Conservation (phyloP, 768 basidiomycete genomes). For the Neoboletus brunneissimus region DNA sequence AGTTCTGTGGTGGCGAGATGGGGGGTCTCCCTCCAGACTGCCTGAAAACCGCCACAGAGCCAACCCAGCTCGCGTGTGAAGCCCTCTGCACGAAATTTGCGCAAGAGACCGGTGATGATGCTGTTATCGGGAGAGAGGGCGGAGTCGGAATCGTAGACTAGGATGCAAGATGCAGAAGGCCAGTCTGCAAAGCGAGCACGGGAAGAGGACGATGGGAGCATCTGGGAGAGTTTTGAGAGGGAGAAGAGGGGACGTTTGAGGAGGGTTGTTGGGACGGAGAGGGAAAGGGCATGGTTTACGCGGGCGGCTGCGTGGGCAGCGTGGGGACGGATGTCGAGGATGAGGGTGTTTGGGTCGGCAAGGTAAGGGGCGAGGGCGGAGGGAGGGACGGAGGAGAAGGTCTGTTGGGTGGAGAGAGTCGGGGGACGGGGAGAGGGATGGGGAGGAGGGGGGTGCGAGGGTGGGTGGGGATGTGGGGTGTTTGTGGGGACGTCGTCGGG, state of each 20-base stretch:
- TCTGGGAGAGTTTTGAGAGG: slow-evolving; percentile 68
- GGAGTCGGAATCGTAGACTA: slow-evolving; percentile 88
- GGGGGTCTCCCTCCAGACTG: slow-evolving; percentile 54
- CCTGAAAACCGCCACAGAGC: slow-evolving; percentile 81
- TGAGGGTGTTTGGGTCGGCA: slow-evolving; percentile 44
- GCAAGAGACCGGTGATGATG: slow-evolving; percentile 69
- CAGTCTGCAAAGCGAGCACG: slow-evolving; percentile 61
- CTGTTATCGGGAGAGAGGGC: slow-evolving; percentile 53
- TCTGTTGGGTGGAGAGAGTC: background rate
- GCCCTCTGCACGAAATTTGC: slow-evolving; percentile 67
- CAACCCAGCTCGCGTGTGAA: slow-evolving; percentile 66
- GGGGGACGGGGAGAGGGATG: background rate
- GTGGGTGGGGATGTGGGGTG: slow-evolving; percentile 11
- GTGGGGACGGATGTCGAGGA: slow-evolving; percentile 89
- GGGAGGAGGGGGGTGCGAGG: background rate
- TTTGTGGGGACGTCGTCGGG: slow-evolving; percentile 22
- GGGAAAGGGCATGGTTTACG: slow-evolving; percentile 67
- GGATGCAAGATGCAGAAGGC: slow-evolving; percentile 55
- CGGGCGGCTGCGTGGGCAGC: slow-evolving; percentile 67
- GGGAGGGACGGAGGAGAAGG: slow-evolving; percentile 28
- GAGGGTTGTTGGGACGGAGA: slow-evolving; percentile 92
- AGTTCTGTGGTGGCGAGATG: slow-evolving; percentile 52
- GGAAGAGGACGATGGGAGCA: slow-evolving; percentile 66
- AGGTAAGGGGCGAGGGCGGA: slow-evolving; percentile 32
- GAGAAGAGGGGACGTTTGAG: slow-evolving; percentile 89